A percentile compares a stretch with the other conserved stretches of the same genome.
phyloP scores from a whole-genome alignment of 805 yeast species.

The Tetrapisispora iriomotensis region DNA sequence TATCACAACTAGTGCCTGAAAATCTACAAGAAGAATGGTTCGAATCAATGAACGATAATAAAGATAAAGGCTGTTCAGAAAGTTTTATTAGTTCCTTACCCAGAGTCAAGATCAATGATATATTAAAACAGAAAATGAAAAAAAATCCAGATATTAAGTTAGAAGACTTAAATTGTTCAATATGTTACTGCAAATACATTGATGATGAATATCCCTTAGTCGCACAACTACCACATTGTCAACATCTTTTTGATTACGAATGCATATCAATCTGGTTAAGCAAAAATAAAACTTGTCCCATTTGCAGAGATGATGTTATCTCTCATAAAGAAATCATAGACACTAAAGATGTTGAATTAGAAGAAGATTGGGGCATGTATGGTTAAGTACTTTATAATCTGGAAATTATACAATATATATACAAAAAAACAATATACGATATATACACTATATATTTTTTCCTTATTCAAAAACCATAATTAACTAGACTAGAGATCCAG shows the following conservation, averaged over 20 bases:
- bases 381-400: too few species aligned
- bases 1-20: slow-evolving; percentile 18
- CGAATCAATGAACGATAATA: slow-evolving; percentile 16
- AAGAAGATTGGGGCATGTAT: slow-evolving; percentile 72
- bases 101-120: slow-evolving; percentile 34
- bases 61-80: slow-evolving; percentile 50
- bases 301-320: slow-evolving; percentile 68
- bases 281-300: slow-evolving; percentile 67
- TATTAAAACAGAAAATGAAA: slow-evolving; percentile 13
- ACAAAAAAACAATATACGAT: too few species aligned
- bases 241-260: slow-evolving; percentile 77
- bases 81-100: slow-evolving; percentile 69
- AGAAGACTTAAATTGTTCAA: slow-evolving; percentile 64
- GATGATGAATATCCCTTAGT: slow-evolving; percentile 73
- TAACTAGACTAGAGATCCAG: too few species aligned
- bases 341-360: slow-evolving; percentile 49
- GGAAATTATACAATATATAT: too few species aligned
- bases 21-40: slow-evolving; percentile 22
- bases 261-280: slow-evolving; percentile 87
- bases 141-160: slow-evolving; percentile 29
- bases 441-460: not conserved
- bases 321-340: slow-evolving; percentile 33
- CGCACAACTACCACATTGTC: slow-evolving; percentile 66
- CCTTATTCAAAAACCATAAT: too few species aligned
- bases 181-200: slow-evolving; percentile 64